Evolutionary conservation across 257 asterid genomes (phyloP).

Genomic region (Solanum chaucha): DNA sequence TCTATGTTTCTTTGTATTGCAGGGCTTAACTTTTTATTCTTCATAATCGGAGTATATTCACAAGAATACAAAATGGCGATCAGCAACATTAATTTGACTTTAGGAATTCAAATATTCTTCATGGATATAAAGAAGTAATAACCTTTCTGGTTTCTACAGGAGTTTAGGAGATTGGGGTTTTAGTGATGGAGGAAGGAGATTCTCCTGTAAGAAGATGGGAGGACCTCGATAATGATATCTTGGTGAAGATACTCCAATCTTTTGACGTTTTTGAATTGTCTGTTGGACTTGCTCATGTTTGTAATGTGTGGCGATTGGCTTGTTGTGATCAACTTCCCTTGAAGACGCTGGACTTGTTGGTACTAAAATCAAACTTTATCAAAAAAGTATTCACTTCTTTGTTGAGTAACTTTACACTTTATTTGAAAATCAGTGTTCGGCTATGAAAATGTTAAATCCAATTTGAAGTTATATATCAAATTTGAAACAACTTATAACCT

Average conservation of each 20-base stretch:
- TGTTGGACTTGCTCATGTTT: slow-evolving; percentile 46
- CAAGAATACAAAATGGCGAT: background rate
- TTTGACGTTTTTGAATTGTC: slow-evolving; percentile 40
- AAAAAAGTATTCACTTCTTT: background rate
- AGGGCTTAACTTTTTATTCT: background rate
- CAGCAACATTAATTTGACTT: background rate
- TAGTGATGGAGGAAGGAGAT: slow-evolving; percentile 38
- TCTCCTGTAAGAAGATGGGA: slow-evolving; percentile 27
- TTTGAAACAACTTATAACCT: background rate
- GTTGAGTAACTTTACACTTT: background rate
- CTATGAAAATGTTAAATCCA: background rate
- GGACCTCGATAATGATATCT: slow-evolving; percentile 53
- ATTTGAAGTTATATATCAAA: background rate
- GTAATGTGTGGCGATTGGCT: slow-evolving; percentile 61
- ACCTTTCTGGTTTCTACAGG: background rate
- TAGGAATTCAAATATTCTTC: background rate
- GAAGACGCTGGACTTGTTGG: slow-evolving; percentile 43
- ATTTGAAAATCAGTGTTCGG: background rate
- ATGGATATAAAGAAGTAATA: background rate
- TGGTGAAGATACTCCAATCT: slow-evolving; percentile 49
- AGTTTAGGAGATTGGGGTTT: background rate
- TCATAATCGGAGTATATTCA: background rate
- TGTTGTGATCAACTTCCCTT: slow-evolving; percentile 52
- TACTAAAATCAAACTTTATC: slow-evolving; percentile 52
- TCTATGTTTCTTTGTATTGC: background rate